Base-by-base conservation (phyloP, 2,329 filamentous ascomycete genomes). In the Fusarium nygamai region DNA sequence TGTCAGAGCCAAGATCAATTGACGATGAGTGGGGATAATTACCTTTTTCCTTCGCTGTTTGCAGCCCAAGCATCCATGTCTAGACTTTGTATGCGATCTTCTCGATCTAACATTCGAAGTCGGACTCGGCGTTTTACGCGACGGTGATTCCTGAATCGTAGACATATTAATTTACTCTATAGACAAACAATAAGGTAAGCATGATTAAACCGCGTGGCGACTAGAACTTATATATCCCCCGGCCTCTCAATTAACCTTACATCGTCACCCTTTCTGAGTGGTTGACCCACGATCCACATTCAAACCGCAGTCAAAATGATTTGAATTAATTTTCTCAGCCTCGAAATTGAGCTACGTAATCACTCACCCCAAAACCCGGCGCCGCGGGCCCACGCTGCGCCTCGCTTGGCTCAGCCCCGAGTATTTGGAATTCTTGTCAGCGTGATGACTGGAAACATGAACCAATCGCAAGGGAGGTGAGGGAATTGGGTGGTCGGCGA, bases 21-120 rank as follows among this genome's bases (percentile, higher is more conserved):
- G 2, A 14, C 5, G 1, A 6, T 4, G 0, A 10, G 1, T 22
- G 3, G 24, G 4, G 1, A 0, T 3, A 8, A 8, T 33, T 9
- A 77, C 75, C 67, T 77, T 77, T 12, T 77, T 78, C 44, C 76
- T 66, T 14, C 74, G 60, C 19, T 78, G 67, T 14, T 78, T 78
- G 20, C 76, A 78, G 12, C 76, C 53, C 6, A 72, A 5, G n/a
- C 76, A 78, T 24, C 76, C 76, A 24, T 75, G 64, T 22, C 76
- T 67, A 5, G 76, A 78, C n/a, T 78, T 78, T 13, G 67, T 76
- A 20, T 78, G 75, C 3, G 76, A 44, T 64, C 73, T 65, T 65
- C 76, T 50, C 7, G 73, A 72, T 51, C 67, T 61, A 8, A 43
- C 16, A 46, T 17, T 65, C 5, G 34, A 51, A 24, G 24, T 31